A percentile compares a stretch with the other conserved stretches of the same genome.
phyloP scores from a whole-genome alignment of 129 eudicot genomes.

The Daucus carota region DH1_v3.0 NC_030384.2:45171501-45172000 shows the following conservation, averaged over 20 bases:
- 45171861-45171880: neutral
- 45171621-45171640: constrained; percentile 10
- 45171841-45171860: neutral
- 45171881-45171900: neutral
- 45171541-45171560: neutral
- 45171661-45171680: constrained; percentile 53
- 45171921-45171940: neutral
- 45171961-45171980: neutral
- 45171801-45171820: neutral
- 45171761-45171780: constrained; percentile 40
- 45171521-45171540: neutral
- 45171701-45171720: constrained; percentile 51
- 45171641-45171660: constrained; percentile 25
- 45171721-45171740: constrained; percentile 68
- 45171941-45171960: neutral
- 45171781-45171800: neutral
- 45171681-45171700: constrained; percentile 52
- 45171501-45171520: neutral
- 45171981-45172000: neutral
- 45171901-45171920: neutral
- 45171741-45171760: constrained; percentile 51
- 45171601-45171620: constrained; percentile 18
- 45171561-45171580: constrained; percentile 1
- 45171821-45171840: neutral
- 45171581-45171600: neutral